Evolutionary conservation across 352 stramenopile genomes (phyloP), one percentile per base, ranked within the genome.

Genomic region (Phytophthora boehmeriae): DNA sequence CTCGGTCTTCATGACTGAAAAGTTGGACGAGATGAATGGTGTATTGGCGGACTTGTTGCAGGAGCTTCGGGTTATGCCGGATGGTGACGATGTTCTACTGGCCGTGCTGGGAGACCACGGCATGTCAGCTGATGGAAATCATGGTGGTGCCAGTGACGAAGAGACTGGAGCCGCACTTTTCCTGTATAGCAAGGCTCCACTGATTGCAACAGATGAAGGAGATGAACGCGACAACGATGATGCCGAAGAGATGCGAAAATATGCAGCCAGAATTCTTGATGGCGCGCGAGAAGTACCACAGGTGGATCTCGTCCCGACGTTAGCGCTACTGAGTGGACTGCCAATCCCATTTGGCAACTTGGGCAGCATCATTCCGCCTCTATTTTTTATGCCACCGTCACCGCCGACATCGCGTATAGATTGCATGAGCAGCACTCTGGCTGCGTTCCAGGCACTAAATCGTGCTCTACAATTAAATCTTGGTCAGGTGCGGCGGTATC

Each of bases 91-190:
- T 48, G 88, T 86, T 11, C 66, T 98, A 17, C 75, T 98, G 20
- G 83, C 98, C 10, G 89, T 99, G 14, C 89, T 99, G 51, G 97
- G 97, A 23, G 97, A 99, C 77, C 97, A 99, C 75, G 97, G 97
- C 46, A 99, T 99, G 97, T 99, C 97, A 3, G 88, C 96, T 38
- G 95, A 98, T 67, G 97, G 97, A 25, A 99, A 99, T 73, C 97
- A 99, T 73, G 97, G 97, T n/a, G 97, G 97, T 23, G 97, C 96
- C 32, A 98, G 80, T 22, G 82, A 97, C 36, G 93, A 99, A 28
- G 97, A 99, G 71, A 96, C 93, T 0, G 95, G 95, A 39, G 96
- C 97, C 14, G 97, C 93, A 19, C 74, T 99, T 3, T 98, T 99
- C 67, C 77, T 97, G 1, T 98, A 97, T 58, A 90, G 80, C 61